A percentile compares a stretch with the other conserved stretches of the same genome.
phyloP scores from a whole-genome alignment of 176 grass and related monocot species.

The Stipa capillata region DNA sequence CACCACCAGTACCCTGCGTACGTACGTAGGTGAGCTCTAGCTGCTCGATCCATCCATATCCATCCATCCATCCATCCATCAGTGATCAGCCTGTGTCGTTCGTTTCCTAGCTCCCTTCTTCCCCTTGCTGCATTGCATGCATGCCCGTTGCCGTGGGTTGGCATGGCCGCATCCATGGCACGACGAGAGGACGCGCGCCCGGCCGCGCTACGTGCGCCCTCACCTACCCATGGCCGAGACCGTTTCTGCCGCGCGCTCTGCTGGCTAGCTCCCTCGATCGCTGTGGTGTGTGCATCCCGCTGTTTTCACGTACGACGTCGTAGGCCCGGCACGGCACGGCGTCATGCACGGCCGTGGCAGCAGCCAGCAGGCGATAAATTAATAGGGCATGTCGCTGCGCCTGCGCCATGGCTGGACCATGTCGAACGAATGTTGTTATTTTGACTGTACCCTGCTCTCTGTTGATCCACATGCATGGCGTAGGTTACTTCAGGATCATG shows the following conservation, averaged over 20 bases:
- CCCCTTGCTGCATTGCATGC: background rate
- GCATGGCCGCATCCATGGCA: no score
- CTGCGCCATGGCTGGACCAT: background rate
- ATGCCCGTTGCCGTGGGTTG: no score
- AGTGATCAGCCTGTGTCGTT: background rate
- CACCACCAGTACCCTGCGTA: background rate
- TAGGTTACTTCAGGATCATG: no score
- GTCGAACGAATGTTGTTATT: background rate
- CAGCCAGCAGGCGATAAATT: no score
- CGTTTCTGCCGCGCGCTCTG: background rate
- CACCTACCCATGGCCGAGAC: no score
- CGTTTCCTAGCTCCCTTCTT: background rate
- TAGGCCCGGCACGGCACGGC: background rate
- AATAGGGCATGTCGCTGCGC: conserved; percentile 2
- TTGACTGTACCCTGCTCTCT: no score
- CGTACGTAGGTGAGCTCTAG: background rate
- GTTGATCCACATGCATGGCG: no score
- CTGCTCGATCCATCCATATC: background rate
- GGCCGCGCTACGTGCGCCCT: no score
- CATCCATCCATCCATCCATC: background rate
- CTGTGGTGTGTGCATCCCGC: no score
- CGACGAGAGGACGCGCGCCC: no score
- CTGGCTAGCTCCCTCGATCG: no score
- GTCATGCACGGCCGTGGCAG: background rate
- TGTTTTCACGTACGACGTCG: background rate